Base-by-base conservation (phyloP, 345 rosid species). In the Sonneratia alba region DNA sequence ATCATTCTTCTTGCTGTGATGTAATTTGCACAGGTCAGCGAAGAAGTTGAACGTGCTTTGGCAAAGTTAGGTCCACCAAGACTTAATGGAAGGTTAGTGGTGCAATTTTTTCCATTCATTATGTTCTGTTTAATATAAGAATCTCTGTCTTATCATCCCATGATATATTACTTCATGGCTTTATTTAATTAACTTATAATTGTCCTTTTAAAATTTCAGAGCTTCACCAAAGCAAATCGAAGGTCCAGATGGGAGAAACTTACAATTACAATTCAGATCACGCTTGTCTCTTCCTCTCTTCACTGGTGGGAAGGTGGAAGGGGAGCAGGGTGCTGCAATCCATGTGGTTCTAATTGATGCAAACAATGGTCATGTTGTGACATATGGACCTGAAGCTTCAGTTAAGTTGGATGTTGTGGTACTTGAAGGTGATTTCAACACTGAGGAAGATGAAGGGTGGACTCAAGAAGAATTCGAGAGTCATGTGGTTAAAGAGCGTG, bases 41-140 rank as follows among this genome's bases (percentile, higher is more conserved):
- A 95, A 82, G 99, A 95, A 80, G 97, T 95, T 43, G 99, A 95
- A 79, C 97, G 99, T 72, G 99, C 99, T 82, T 88, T 95, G 74
- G 92, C 99, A 16, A 95, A 89, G 83, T 43, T 92, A 76, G 99
- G 90, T 36, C 96, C 98, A 76, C 84, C 99, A 72, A 87, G 98
- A 85, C 84, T 92, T 76, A 86, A 74, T 82, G 93, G 96, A 85
- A 85, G 94, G 99, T 89, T 11, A 49, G 63, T 70, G 67, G 32
- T 43, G 43, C 43, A 59, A 53, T 37, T 34, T 18, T 9, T 62
- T 42, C 45, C 47, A 61, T 5, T n/a, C 12, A 68, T 34, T 68
- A 13, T 47, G 37, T 22, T 43, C 6, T 69, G 49, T 47, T 2
- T 9, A n/a, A 8, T 32, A 32, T 32, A 32, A 24, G 66, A 1